Evolutionary conservation across 116 monocot species (phyloP).

Genomic region (Thalassia testudinum): DNA sequence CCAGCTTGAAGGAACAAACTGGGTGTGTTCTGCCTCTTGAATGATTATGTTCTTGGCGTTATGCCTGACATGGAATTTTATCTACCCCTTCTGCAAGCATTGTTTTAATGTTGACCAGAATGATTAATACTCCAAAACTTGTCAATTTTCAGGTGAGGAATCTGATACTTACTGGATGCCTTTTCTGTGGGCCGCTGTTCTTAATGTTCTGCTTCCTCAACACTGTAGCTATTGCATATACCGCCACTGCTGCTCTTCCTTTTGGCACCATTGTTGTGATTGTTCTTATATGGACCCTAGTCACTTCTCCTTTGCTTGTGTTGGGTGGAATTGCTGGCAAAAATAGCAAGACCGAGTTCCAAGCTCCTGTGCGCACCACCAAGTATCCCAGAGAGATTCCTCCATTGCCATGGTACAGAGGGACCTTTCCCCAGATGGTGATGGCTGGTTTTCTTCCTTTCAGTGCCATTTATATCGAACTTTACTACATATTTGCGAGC

Average conservation of each 20-base stretch:
- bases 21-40: constrained; percentile 18
- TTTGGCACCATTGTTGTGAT: constrained; percentile 67
- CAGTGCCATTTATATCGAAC: constrained; percentile 67
- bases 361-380: constrained; percentile 46
- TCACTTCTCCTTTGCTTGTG: constrained; percentile 69
- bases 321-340: constrained; percentile 82
- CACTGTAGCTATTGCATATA: constrained; percentile 45
- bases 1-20: constrained; percentile 47
- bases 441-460: constrained; percentile 81
- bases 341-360: constrained; percentile 56
- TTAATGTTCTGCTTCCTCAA: constrained; percentile 51
- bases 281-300: constrained; percentile 63
- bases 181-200: constrained; percentile 54
- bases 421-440: constrained; percentile 61
- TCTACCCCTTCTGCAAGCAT: background rate
- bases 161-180: constrained; percentile 40
- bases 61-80: background rate
- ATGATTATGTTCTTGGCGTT: background rate
- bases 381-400: constrained; percentile 65
- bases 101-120: background rate
- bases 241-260: constrained; percentile 44
- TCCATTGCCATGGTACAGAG: constrained; percentile 43
- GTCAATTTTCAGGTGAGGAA: constrained; percentile 35
- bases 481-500: constrained; percentile 65
- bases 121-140: background rate